Base-by-base conservation (phyloP, 2,329 filamentous ascomycete species). In the Huntiella savannae region DNA sequence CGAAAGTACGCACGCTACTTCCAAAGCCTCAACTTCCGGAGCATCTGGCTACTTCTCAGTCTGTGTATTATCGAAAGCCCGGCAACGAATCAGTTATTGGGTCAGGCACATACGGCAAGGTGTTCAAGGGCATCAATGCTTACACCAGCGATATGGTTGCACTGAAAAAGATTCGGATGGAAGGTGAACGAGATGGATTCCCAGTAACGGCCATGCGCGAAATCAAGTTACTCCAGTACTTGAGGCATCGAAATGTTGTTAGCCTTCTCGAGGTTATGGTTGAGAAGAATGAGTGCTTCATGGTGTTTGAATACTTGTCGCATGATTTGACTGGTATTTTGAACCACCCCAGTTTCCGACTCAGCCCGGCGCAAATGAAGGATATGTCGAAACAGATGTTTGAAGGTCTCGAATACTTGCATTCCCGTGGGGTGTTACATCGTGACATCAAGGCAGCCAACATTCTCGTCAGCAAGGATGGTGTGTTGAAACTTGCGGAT, bases 371-470 rank as follows among this genome's bases (percentile, higher is more conserved):
- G 0, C 87, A 96, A 60, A 92, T 86, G 63, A 98, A 98, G 62
- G 78, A 98, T 58, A 70, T 98, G 33, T 85, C 86, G 1, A 82
- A 79, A 58, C 91, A 98, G 57, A 73, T 98, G 52, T 96, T 98
- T 55, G 81, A 93, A 58, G 88, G 86, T 0, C 70, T 98, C 4
- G 84, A 93, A 57, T 98, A 96, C 57, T 74, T 98, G 1, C 91
- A 98, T 59, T 79, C 80, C 40, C 74, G 86, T 33, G 86, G 91
- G n/a, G 88, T 98, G 10, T 68, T 98, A 3, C 91, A 98, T 61
- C 82, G 91, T 50, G 91, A 98, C 57, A 96, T 98, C 64, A 98
- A 98, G 62, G 91, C 91, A 1, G 91, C 91, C 48, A 98, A 98
- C 56, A 96, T 96, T 49, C 69, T 98, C 16, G 83, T 98, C 49